Base-by-base conservation (phyloP, 306 rosid genomes). In the Bauhinia variegata region DNA sequence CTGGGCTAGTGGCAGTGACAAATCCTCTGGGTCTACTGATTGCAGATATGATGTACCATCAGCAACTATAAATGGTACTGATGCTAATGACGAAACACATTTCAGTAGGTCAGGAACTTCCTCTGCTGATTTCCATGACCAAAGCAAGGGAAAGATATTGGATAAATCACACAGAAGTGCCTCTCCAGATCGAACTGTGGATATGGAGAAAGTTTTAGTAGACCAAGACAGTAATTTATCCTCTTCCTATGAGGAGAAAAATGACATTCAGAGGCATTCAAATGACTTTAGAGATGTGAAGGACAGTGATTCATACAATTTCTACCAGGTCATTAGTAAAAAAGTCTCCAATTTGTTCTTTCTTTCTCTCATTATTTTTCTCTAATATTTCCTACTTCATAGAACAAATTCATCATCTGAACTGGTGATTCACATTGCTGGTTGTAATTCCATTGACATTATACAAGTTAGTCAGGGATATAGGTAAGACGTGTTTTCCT, bases 301-400 rank as follows among this genome's bases (percentile, higher is more conserved):
- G 75, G 89, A 88, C 68, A 85, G 76, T 70, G 91, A 88, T 58
- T 79, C 83, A 0, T 93, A 93, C 79, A 89, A 74, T 70, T 93
- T 93, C 75, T 93, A 84, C 76, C 98, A 89, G 98, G 98, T 93
- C 52, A 55, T 8, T 60, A 44, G 15, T 61, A 51, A 73, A 28
- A 36, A 65, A 12, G 12, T 57, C 54, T 54, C 19, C 15, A 18
- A 46, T 53, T 49, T 63, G 15, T 76, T 60, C 57, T 67, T 30
- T 55, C 44, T 43, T 18, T 54, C 5, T 54, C 49, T 13, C 30
- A 51, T 14, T 70, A 36, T 71, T 51, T 65, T 30, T 13, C 65
- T 66, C 49, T 44, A n/a, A 13, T 51, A 4, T 52, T 59, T 54
- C 48, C 38, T 67, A 42, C 13, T 46, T 62, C 49, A 59, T 38